Conservation (phyloP, 495 filamentous ascomycete species). For the Bathelium albidoporum region DNA sequence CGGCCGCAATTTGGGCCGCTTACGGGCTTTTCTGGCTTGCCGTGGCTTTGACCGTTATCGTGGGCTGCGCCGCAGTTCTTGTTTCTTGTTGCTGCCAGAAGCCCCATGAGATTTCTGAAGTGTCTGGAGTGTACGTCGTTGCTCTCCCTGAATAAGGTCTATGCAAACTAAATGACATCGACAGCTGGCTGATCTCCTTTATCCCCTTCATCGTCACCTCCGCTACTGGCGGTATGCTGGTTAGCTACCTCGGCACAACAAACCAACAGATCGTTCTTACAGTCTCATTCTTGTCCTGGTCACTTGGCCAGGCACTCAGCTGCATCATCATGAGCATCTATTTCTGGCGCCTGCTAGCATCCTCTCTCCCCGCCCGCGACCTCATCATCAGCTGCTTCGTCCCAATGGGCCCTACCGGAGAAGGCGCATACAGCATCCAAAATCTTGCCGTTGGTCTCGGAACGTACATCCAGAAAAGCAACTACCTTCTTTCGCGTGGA, state of each 20-base stretch:
- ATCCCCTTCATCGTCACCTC: constrained; percentile 8
- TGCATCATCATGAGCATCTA: constrained; percentile 8
- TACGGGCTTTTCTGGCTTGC: constrained; percentile 5
- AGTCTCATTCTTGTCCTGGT: constrained; percentile 9
- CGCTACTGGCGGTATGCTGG: not conserved
- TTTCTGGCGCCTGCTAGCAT: constrained; percentile 23
- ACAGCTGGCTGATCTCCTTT: constrained; percentile 8
- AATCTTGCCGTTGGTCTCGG: constrained; percentile 2
- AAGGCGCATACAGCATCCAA: constrained; percentile 9
- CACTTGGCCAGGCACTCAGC: not conserved
- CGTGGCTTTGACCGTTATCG: constrained; percentile 6
- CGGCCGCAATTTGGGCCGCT: not conserved
- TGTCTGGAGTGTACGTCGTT: constrained; percentile 7
- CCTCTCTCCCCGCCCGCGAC: constrained; percentile 34
- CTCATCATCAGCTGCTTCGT: constrained; percentile 11
- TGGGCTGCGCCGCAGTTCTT: not conserved
- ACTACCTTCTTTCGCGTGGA: not conserved
- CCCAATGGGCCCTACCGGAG: not conserved
- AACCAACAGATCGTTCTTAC: not conserved
- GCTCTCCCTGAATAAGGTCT: not conserved
- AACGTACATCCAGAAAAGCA: not conserved
- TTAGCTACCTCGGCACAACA: not conserved
- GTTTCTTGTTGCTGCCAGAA: not conserved
- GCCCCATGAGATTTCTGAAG: constrained; percentile 3
- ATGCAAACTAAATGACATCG: not conserved